Base-by-base conservation (phyloP, 345 rosid genomes). In the Populus tremula region DNA sequence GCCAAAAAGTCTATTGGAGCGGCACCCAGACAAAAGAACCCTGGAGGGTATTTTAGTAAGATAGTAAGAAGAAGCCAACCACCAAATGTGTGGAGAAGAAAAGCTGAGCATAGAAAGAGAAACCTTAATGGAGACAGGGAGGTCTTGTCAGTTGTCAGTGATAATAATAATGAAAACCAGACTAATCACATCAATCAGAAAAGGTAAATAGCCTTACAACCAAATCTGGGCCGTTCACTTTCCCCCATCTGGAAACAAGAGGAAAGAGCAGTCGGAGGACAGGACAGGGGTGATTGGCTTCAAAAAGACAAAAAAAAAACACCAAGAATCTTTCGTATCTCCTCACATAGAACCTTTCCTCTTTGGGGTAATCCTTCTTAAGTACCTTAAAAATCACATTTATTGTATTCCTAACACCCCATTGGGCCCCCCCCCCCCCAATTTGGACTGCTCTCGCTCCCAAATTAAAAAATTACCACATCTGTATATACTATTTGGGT, bases 61-160 rank as follows among this genome's bases (percentile, higher is more conserved):
- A 27, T 18, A 6, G 17, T 0, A 61, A 25, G 16, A 8, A 21
- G 18, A 41, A 29, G 74, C 83, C 85, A 83, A 77, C 85, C 1
- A 82, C 81, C 76, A 49, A 43, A 29, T 75, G 41, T 76, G 85
- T 80, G 85, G 84, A 71, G 71, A 63, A 66, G 68, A 73, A 63
- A 79, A 43, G 38, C n/a, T 35, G n/a, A 25, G 31, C 33, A 69
- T 27, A 16, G 80, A 77, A 67, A 77, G 78, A 76, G 83, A 84
- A 81, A 86, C 85, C 87, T 85, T 81, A 87, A 85, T 82, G 86
- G 78, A 56, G 86, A 78, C 84, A 77, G 77, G 64, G 67, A 35
- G 56, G 73, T 79, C 73, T 10, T 43, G 76, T 83, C 83, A 76
- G 41, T 27, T 23, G 76, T 79, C 64, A 74, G 72, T 18, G 59